Evolutionary conservation across 768 basidiomycete genomes (phyloP), one percentile per base, ranked within the genome.

Genomic region (Psilocybe cubensis): DNA sequence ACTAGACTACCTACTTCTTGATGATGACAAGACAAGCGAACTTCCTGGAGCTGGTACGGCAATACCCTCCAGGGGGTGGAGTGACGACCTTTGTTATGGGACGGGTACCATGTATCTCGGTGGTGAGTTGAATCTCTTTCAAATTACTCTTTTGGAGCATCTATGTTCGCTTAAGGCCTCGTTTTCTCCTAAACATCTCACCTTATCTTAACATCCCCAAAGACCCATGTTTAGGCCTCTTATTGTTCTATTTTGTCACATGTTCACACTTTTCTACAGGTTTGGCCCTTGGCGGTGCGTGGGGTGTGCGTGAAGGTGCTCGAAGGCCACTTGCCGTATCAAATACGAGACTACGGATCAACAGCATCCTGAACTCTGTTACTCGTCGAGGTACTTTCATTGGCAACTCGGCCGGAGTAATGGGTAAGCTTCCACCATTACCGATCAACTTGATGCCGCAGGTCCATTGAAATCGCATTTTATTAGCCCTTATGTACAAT

Each of bases 21-120:
- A 98, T 62, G 97, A 99, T 74, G 96, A 96, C 78, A 96, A 98
- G 80, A 88, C 89, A 66, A 94, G 76, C 73, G 87, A 93, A 53
- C 79, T 97, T 59, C 94, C 94, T 70, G 97, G 97, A 49, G 86
- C 92, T 66, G 84, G 82, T 66, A 94, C 92, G 58, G 95, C 96
- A 57, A 85, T 99, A 63, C 95, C 96, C 65, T 92, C 89, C 71
- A 82, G 97, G 79, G 95, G 97, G 61, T 98, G 94, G 96, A 92
- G 94, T 77, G 97, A 99, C 79, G 97, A 99, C 79, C 78, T 99
- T 58, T 98, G 95, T 84, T 98, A 98, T 77, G 97, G 97, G 69
- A 98, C 96, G 67, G 97, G 97, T 62, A 96, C 96, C 64, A 97
- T 95, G 79, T 99, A 99, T 86, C 87, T 99, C 56, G 84, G 91